phyloP scores from a whole-genome alignment of 2,329 filamentous ascomycete genomes.

The Aureobasidium sp. region DNA sequence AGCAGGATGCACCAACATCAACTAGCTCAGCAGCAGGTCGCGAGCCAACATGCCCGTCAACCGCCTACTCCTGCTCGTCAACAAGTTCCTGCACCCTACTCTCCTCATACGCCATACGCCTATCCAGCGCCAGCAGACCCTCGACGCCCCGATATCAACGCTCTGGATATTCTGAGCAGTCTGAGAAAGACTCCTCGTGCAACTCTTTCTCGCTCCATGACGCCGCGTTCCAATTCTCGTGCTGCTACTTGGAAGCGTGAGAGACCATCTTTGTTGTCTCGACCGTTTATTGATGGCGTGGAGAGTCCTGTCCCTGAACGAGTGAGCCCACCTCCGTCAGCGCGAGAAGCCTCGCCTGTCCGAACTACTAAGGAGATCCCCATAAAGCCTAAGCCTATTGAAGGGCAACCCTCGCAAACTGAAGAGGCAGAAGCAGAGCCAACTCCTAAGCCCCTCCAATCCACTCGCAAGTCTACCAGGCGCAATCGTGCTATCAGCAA shows the following conservation, averaged over 20 bases:
- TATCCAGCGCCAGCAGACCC: slow-evolving; percentile 25
- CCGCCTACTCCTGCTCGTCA: slow-evolving; percentile 13
- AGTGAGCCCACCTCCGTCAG: slow-evolving; percentile 24
- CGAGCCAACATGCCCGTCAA: slow-evolving; percentile 21
- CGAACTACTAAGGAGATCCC: neutral
- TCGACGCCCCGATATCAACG: neutral
- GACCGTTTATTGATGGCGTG: slow-evolving; percentile 19
- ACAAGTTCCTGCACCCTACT: slow-evolving; percentile 4
- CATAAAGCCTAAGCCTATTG: neutral
- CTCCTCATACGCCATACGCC: slow-evolving; percentile 18
- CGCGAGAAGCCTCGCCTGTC: neutral
- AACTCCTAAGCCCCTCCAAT: slow-evolving; percentile 2
- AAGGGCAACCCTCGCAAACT: neutral
- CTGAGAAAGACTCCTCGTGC: neutral
- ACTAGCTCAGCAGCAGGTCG: slow-evolving; percentile 9
- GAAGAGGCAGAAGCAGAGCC: neutral
- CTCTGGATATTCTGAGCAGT: slow-evolving; percentile 1
- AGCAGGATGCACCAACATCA: slow-evolving; percentile 29
- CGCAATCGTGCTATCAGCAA: slow-evolving; percentile 33
- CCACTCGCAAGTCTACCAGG: slow-evolving; percentile 17
- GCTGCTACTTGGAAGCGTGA: slow-evolving; percentile 25
- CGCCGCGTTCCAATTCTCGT: neutral
- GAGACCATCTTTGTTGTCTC: slow-evolving; percentile 22
- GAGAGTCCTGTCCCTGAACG: slow-evolving; percentile 27
- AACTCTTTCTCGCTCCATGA: neutral